These are phyloP conservation scores for Syzygium jambos DNA, from an alignment of 345 rosid species.

Conservation along the genomic window DNA sequence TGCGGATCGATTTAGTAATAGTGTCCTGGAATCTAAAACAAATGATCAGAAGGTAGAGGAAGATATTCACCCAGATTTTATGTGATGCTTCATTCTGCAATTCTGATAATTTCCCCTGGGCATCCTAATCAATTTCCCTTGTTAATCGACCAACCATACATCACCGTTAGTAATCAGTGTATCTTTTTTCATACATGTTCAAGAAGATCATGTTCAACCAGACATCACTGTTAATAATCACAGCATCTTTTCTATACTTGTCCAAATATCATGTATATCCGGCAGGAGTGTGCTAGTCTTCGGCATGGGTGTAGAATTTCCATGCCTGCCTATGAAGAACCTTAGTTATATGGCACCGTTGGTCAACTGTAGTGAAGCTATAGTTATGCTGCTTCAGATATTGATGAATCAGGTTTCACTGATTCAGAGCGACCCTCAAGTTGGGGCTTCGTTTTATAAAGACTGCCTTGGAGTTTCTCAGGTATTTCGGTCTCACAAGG, in stretches of 20 bases:
- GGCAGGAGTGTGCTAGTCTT: neutral
- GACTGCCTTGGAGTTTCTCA: neutral
- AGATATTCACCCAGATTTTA: slow-evolving; percentile 63
- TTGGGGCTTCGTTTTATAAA: neutral
- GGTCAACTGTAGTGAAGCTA: neutral
- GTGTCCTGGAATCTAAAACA: slow-evolving; percentile 8
- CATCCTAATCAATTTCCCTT: neutral
- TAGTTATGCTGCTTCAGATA: neutral
- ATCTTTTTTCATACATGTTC: neutral
- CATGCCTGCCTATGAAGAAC: neutral
- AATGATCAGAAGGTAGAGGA: slow-evolving; percentile 46
- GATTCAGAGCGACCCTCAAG: neutral
- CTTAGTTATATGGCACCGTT: neutral
- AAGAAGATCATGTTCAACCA: too few species aligned
- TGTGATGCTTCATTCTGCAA: slow-evolving; percentile 8
- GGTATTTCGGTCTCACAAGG: neutral
- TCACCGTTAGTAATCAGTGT: neutral
- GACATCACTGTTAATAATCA: too few species aligned
- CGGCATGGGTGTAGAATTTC: neutral
- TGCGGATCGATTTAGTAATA: slow-evolving; percentile 1
- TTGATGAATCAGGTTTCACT: neutral
- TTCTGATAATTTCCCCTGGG: neutral
- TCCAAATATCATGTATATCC: neutral
- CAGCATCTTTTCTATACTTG: neutral
- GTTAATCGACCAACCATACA: neutral